Evolutionary conservation across 805 yeast genomes (phyloP), one percentile per base, ranked within the genome.

Genomic region (Metschnikowia cerradonensis): DNA sequence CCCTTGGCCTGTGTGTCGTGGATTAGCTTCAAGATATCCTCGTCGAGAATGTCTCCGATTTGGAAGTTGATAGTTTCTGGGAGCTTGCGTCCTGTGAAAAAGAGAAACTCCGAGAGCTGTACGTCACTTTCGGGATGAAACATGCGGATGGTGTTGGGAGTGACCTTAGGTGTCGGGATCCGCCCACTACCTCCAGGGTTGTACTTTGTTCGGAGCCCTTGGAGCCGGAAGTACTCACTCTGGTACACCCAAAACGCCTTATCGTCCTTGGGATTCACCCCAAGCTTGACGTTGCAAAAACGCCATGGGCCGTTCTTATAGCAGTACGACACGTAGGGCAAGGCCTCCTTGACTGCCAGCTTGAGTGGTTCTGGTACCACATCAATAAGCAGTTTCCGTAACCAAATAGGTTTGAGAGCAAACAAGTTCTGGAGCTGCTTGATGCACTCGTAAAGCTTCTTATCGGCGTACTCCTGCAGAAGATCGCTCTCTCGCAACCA

Each of bases 231-330:
- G 49, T 88, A 84, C 67, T 91, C 97, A 19, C 91, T 85, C 68
- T 94, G 99, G 63, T 82, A 90, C 33, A 66, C 67, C 52, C 88
- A 84, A 58, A 75, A 84, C 11, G 71, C 63, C 1, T 68, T 60
- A 43, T 85, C 82, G 1, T 67, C 59, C 39, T 79, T 71, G 0
- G 98, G 97, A 67, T 92, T 88, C 37, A 83, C 75, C 0, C 97
- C 97, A 57, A 83, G 82, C 56, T 73, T 79, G 41, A 90, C 83
- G 64, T 86, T 90, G 10, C 94, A 81, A 52, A 89, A 90, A 59
- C 98, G 78, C 96, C 96, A 94, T 0, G 98, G 99, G 0, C 99
- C 99, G 61, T 86, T 87, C 35, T 86, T 82, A 64, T 83, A 87
- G 39, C 89, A 78, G 64, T 83, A 94, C 0, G 96, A 79, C 0